These are phyloP conservation scores for Phlegmacium glaucopus DNA, from an alignment of 768 basidiomycete species.

Conservation along the genomic window DNA sequence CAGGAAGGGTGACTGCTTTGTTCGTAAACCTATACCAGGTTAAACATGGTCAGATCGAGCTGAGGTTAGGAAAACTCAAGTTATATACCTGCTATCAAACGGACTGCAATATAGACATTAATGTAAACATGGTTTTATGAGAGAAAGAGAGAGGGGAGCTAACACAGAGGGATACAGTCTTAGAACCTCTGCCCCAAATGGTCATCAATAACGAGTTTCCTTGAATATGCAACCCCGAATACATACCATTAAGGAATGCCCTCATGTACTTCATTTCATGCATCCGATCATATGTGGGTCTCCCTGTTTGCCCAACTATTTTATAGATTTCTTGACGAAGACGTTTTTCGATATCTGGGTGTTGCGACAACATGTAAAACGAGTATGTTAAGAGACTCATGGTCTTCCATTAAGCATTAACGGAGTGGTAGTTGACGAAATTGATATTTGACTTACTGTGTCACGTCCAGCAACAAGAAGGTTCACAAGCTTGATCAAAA, in stretches of 20 bases:
- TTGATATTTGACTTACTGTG: conserved; percentile 34
- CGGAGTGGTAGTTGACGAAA: not conserved
- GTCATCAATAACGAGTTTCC: not conserved
- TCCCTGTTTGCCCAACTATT: conserved; percentile 30
- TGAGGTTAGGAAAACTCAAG: not conserved
- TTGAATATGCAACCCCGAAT: not conserved
- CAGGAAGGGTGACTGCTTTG: conserved; percentile 11
- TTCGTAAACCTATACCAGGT: conserved; percentile 4
- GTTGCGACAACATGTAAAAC: conserved; percentile 40
- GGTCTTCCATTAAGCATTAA: conserved; percentile 24
- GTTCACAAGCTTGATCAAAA: conserved; percentile 34
- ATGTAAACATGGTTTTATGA: not conserved
- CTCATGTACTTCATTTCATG: conserved; percentile 39
- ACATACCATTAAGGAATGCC: conserved; percentile 31
- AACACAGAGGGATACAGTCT: conserved; percentile 35
- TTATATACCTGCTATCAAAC: conserved; percentile 3
- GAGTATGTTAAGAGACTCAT: too few species aligned
- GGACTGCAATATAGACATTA: not conserved
- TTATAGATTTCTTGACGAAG: conserved; percentile 38
- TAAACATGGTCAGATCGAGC: not conserved
- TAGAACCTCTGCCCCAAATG: conserved; percentile 31
- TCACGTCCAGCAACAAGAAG: conserved; percentile 57
- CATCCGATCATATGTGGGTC: conserved; percentile 42
- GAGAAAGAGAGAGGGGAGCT: too few species aligned
- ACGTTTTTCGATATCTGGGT: conserved; percentile 33